Base-by-base conservation (phyloP, 768 basidiomycete species). In the Gloeopeniophorella convolvens region DNA sequence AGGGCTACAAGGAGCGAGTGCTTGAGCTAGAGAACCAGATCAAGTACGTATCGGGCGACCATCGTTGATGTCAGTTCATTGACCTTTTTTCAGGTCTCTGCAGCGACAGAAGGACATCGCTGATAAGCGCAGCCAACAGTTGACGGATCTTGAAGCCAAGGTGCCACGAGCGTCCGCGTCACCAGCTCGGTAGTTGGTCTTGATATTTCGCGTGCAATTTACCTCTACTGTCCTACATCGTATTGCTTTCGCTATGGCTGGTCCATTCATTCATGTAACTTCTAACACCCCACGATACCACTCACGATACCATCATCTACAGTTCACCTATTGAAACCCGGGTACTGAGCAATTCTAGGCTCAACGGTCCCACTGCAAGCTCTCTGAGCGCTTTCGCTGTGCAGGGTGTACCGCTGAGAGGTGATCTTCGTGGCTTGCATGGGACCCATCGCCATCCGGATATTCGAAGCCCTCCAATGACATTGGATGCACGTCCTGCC, bases 1-100 rank as follows among this genome's bases (percentile, higher is more conserved):
- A 97, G 61, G 96, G 95, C 3, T 79, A 84, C 36, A 99, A 97
- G 69, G 95, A 98, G 68, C 70, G 89, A 18, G 71, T 86, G 1
- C 59, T 65, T 10, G 87, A 91, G 66, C 68, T 91, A 50, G 84
- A 89, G 66, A 79, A 64, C 46, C 79, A 77, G 59, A 66, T 89
- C 56, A 86, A 77, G 89, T 88, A 72, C 70, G 48, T 40, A 26
- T 40, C n/a, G 15, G 18, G 11, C 6, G 36, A 53, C 43, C 32
- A 44, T 24, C 20, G 42, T 18, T 20, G 45, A 48, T 42, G 50
- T 12, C 41, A 32, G 33, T 27, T 44, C 34, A 47, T 58, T 23
- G 48, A 31, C 24, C 30, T 18, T 20, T 9, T 23, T 48, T 18
- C 51, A 90, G 90, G 73, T 81, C 75, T 52, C 68, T 89, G 12